phyloP scores from a whole-genome alignment of 345 rosid species.

The Citropsis articulata region DNA sequence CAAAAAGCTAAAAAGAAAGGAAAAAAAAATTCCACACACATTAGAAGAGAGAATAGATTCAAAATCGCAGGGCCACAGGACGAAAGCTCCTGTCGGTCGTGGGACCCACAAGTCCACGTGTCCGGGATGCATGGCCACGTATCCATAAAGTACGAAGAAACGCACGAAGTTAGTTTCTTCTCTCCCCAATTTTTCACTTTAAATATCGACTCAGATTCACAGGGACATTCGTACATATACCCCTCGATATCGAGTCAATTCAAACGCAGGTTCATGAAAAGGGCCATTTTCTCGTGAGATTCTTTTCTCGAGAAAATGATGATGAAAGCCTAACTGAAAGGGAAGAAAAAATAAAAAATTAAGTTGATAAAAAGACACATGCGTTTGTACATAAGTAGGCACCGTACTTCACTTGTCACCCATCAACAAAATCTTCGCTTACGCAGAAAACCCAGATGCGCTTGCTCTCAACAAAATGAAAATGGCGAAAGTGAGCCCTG shows the following conservation, averaged over 20 bases:
- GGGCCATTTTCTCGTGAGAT: background rate
- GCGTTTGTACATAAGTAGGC: background rate
- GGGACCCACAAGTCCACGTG: slow-evolving; percentile 22
- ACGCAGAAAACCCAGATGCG: too few relatives aligned
- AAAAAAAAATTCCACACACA: background rate
- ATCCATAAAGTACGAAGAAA: background rate
- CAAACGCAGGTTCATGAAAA: too few relatives aligned
- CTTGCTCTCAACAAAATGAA: slow-evolving; percentile 8
- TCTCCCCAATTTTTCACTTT: background rate
- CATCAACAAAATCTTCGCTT: background rate
- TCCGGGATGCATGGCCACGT: slow-evolving; percentile 18
- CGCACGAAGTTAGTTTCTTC: background rate
- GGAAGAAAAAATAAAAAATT: too few relatives aligned
- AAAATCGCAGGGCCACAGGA: background rate
- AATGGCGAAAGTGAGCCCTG: slow-evolving; percentile 19
- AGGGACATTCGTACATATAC: background rate
- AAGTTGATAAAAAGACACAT: background rate
- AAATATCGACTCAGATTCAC: background rate
- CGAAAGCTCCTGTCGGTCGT: background rate
- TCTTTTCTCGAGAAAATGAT: background rate
- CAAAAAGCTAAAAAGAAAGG: too few relatives aligned
- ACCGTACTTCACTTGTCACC: too few relatives aligned
- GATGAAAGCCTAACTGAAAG: too few relatives aligned
- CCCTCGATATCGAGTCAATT: too few relatives aligned
- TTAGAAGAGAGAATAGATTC: too few relatives aligned